Percentiles rank a stretch among this genome's conserved stretches.
phyloP scores from a whole-genome alignment of 352 stramenopile genomes.

The Globisporangium camurandrum region DNA sequence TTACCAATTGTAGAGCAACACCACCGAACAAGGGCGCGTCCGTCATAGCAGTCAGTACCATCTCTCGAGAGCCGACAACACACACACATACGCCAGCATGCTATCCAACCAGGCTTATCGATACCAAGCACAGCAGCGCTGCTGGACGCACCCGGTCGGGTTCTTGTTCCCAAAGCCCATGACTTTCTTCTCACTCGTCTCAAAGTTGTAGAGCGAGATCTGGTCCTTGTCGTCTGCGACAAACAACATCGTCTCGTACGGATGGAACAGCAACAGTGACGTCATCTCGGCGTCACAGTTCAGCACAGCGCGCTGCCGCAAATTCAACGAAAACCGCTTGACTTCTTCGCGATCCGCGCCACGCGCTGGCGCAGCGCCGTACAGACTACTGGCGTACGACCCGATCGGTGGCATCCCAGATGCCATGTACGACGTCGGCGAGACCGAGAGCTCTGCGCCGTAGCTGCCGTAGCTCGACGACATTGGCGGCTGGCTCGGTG shows the following conservation, averaged over 20 bases:
- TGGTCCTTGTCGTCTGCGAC: conserved; percentile 93
- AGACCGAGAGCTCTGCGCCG: conserved; percentile 8
- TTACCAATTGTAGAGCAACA: too few relatives aligned
- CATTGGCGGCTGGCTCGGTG: background rate
- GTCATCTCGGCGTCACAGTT: conserved; percentile 93
- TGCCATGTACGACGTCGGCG: conserved; percentile 11
- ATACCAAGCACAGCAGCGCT: background rate
- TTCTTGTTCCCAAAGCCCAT: conserved; percentile 84
- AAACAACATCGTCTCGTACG: conserved; percentile 91
- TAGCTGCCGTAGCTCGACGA: conserved; percentile 5
- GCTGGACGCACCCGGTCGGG: conserved; percentile 47
- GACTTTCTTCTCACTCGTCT: conserved; percentile 83
- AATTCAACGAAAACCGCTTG: conserved; percentile 74
- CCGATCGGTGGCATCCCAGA: conserved; percentile 15
- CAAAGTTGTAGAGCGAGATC: conserved; percentile 94
- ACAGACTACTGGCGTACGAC: conserved; percentile 22
- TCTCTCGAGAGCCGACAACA: too few relatives aligned
- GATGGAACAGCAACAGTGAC: conserved; percentile 94
- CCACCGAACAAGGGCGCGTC: conserved; percentile 3
- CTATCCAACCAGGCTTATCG: too few relatives aligned
- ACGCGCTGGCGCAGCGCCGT: conserved; percentile 20
- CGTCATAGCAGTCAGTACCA: too few relatives aligned
- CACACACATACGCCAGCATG: background rate
- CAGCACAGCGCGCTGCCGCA: conserved; percentile 88
- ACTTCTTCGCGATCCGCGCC: conserved; percentile 53